Base-by-base conservation (phyloP, 257 asterid genomes). In the Cruciata laevipes region DNA sequence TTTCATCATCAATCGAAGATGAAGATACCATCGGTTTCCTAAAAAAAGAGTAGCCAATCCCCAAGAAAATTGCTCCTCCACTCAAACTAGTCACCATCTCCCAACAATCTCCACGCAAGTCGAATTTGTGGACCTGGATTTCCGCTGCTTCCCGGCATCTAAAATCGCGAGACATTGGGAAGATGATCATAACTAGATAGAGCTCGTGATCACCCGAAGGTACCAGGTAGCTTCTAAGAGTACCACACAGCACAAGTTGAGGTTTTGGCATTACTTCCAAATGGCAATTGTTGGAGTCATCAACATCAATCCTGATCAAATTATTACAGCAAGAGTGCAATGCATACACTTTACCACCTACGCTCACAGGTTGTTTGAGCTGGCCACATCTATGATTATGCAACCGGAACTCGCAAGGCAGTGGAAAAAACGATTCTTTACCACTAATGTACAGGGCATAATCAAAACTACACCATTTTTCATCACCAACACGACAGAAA, bases 31-130 rank as follows among this genome's bases (percentile, higher is more conserved):
- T 27, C 2, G 8, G 38, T 51, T 17, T 16, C 21, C 56, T 13
- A 5, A 6, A 51, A 51, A 21, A 23, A 1, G 51, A 33, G 67
- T 32, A 62, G 14, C 24, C 10, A 12, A 0, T 3, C 30, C 67
- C 49, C 30, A 62, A 62, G 38, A 35, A 62, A 23, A 62, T 16
- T 11, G 67, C 51, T 12, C 52, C 51, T 10, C 67, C 67, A 17
- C 31, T 62, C 51, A 62, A n/a, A 35, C 67, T 33, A 18, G 18
- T 62, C 31, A 33, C 51, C 21, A 9, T 12, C 16, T 35, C 51
- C 67, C 67, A 62, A 33, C 5, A 35, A 35, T 35, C 38, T 7
- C 38, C 8, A 9, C 12, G 18, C 18, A 44, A 44, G 53, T 33
- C 27, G 25, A 62, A 62, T 33, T 32, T 62, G 25, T 62, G n/a